Base-by-base conservation (phyloP, 2,329 filamentous ascomycete genomes). In the Botrytis tulipae region DNA sequence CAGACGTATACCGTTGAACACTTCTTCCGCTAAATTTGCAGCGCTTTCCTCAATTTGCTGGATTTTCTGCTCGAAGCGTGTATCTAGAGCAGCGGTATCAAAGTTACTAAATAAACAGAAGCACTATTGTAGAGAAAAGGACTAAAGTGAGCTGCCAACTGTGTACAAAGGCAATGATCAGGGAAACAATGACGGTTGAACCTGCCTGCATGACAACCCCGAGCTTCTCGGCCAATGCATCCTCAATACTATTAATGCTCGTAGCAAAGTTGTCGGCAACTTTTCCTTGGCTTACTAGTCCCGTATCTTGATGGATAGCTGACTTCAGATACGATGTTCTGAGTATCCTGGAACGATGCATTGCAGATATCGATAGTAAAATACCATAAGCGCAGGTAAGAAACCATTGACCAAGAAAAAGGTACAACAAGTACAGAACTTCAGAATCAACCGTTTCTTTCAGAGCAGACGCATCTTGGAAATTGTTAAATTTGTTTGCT, bases 101-200 rank as follows among this genome's bases (percentile, higher is more conserved):
- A 44, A 51, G 29, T 51, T 62, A 48, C 70, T 63, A 16, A 16
- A 72, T 48, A 32, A 74, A 72, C 12, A 74, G n/a, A n/a, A 66
- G 42, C 4, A 72, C 22, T 32, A 98, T 90, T 4, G 92, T 93
- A 1, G 92, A 94, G 44, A 90, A 87, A 59, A 97, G 87, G 76
- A 98, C 97, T 72, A 97, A 84, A 0, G 95, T 95, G 75, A 98
- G 85, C 82, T 95, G 97, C 93, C 95, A 97, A 83, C 92, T 95
- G 79, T 92, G 92, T 82, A 94, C 82, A 96, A 98, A 74, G 4
- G 92, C 93, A 76, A 98, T 94, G 73, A 97, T 85, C 76, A 97
- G 96, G 22, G 94, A 93, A 0, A 94, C 90, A 72, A 96, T 84
- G 79, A 98, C 97, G 20, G 93, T 94, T 2, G 94, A 89, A 6